Percentiles rank a stretch among this genome's conserved stretches.
phyloP scores from a whole-genome alignment of 257 asterid species.

The Nicotiana tomentosiformis region DNA sequence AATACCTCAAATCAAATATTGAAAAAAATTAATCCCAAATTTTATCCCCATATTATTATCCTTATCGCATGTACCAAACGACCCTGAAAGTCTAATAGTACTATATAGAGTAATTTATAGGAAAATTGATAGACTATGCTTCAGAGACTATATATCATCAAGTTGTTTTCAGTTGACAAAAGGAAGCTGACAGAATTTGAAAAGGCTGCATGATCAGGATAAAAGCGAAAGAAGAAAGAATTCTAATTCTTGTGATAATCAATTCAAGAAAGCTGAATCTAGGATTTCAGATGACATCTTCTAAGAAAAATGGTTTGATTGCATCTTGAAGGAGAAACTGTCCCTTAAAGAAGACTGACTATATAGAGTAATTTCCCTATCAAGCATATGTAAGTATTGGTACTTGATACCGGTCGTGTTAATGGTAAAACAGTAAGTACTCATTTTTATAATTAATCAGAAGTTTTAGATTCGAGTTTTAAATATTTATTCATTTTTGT shows the following conservation, averaged over 20 bases:
- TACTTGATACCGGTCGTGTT: not conserved
- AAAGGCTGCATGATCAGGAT: not conserved
- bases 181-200: not conserved
- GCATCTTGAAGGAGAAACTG: not conserved
- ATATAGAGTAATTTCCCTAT: not conserved
- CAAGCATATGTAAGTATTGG: not conserved
- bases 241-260: not conserved
- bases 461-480: too few species aligned
- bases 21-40: too few species aligned
- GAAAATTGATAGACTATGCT: not conserved
- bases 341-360: not conserved
- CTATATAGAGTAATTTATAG: too few species aligned
- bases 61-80: too few species aligned
- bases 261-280: not conserved
- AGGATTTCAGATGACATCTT: not conserved
- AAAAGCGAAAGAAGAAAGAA: not conserved
- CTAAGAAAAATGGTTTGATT: not conserved
- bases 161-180: not conserved
- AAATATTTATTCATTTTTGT: accelerated
- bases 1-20: too few species aligned
- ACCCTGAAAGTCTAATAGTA: too few species aligned
- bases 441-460: too few species aligned
- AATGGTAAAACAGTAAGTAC: too few species aligned
- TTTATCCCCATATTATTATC: too few species aligned
- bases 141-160: not conserved